Base-by-base conservation (phyloP, 2,329 filamentous ascomycete species). In the Mycosphaerella sp. region DNA sequence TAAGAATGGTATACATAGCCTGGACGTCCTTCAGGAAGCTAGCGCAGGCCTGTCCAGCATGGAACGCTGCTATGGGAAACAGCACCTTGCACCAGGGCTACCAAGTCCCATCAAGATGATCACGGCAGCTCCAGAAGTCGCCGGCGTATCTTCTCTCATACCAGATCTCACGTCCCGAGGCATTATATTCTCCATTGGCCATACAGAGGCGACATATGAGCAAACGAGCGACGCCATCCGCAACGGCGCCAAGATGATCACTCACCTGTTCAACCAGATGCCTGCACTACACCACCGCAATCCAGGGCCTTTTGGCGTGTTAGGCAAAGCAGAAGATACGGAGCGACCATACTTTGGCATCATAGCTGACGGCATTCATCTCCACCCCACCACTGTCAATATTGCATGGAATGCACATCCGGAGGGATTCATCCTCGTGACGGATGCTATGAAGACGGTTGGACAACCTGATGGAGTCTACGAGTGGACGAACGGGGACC, bases 381-480 rank as follows among this genome's bases (percentile, higher is more conserved):
- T 95, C 28, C 89, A 95, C 62, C 87, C 89, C 0, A 90, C 88
- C 1, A 87, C 86, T 0, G 82, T 95, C 70, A 90, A 89, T 68
- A 91, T 95, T 54, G 89, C 90, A 1, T 94, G 85, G 73, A 87
- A 87, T 59, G 84, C 89, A 0, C 87, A 95, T 64, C 89, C 88
- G 0, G 79, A 84, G 4, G 90, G 90, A 0, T 84, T 93, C 63
- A 86, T 95, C 54, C 79, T 96, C 5, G 89, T 96, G 40, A 95
- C 90, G 0, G 90, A 96, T 68, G 89, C 89, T 4, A 95, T 95
- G 88, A 84, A 87, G 59, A 78, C 95, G 13, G 84, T 87, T 16
- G 90, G 90, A 0, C 75, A 94, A 48, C 85, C 86, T 0, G 89
- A 95, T 62, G 90, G 90, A 2, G 77, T 80, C 2, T 95, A 95